Base-by-base conservation (phyloP, 73 alveolate species). In the Paramecium tetraurelia region DNA sequence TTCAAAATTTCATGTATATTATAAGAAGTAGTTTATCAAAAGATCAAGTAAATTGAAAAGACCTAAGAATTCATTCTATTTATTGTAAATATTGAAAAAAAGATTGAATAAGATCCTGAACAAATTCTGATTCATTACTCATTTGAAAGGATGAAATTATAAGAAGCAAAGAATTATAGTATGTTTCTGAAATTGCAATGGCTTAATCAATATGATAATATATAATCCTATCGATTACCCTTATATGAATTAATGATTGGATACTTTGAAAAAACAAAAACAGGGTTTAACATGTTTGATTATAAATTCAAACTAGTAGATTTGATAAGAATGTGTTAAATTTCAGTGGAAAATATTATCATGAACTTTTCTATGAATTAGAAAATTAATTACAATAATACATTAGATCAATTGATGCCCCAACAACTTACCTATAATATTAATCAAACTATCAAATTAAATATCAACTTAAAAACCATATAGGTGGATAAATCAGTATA, bases 351-450 rank as follows among this genome's bases (percentile, higher is more conserved):
- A 72, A 72, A 72, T 72, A 40, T 72, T 72, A 38, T 72, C n/a
- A 72, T 72, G 59, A 72, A 72, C 27, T 72, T 72, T 36, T 33
- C 86, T 33, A 35, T 40, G 84, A 33, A 63, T 63, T 11, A 27
- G 12, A 27, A 1, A 11, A 36, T 29, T 11, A 72, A 14, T 43
- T 72, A 36, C 12, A 40, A 72, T 72, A 40, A 33, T 72, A 36
- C 53, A 35, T 72, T 72, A 72, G 86, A 72, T 35, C 10, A 72
- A n/a, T 21, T 72, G n/a, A 72, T 72, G 38, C 86, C 86, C 8
- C 5, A 72, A 72, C 6, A 72, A 72, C 33, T 72, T 21, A 72
- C 36, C 4, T 22, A 21, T 14, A 36, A 33, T 16, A 35, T 36
- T 14, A 27, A 72, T 21, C 29, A 72, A 72, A 36, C 36, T 20